Base-by-base conservation (phyloP, 225 moss, liverwort and hornwort genomes). In the Takakia lepidozioides region DNA sequence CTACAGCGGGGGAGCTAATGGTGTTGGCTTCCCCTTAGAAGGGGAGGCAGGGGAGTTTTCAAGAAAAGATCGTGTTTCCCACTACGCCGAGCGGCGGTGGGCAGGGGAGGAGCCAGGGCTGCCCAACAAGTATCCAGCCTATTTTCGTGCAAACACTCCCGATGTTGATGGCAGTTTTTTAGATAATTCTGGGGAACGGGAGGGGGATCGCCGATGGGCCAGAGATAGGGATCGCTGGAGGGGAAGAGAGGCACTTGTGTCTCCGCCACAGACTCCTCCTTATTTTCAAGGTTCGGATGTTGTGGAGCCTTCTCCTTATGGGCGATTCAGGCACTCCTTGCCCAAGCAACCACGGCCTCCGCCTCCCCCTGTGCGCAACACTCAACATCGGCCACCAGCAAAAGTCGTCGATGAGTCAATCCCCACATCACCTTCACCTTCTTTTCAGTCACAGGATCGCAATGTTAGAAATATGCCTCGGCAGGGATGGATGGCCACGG, bases 161-260 rank as follows among this genome's bases (percentile, higher is more conserved):
- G 87, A 91, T 28, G 69, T 69, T 55, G 91, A 91, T 46, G 56
- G 57, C 62, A 78, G 72, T 32, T 54, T 67, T 50, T 55, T 73
- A 38, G 87, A 87, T 9, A 74, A 57, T 54, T 65, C 73, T 54
- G 87, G 68, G 60, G 95, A 98, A 16, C 85, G 82, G 57, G 90
- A 91, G n/a, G 77, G 60, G 51, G 87, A 87, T 56, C 82, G 85
- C 34, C 91, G 90, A 55, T 98, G 95, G 95, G 84, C 73, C 62
- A 82, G 91, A 60, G 91, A 98, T 27, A 90, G 87, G 52, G 90
- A 91, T 62, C 76, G 95, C 25, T 78, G 82, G 62, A 67, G 95
- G 51, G 72, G 67, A 47, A 67, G 81, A 68, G 89, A 86, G 53
- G 39, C 95, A 63, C 68, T 72, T 39, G 47, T 66, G 36, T 88